Conservation (phyloP, 2,329 filamentous ascomycete species). For the Cladosporium austrohemisphaericum region DNA sequence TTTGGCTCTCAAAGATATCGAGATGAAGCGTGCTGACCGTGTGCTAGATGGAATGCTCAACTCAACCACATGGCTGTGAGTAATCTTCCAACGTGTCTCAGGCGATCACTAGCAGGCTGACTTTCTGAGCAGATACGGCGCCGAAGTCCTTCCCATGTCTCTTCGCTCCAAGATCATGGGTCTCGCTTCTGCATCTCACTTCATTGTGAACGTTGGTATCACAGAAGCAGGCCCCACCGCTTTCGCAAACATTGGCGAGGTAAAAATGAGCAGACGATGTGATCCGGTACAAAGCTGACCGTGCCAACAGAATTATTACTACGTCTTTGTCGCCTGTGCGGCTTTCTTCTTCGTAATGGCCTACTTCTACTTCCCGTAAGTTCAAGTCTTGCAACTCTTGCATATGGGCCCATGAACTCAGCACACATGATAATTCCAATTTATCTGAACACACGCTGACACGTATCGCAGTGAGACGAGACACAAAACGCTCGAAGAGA, state of each 20-base stretch:
- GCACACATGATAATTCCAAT: no score
- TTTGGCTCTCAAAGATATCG: no score
- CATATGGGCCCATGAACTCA: not conserved
- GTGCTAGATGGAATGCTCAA: conserved; percentile 24
- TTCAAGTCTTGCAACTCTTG: not conserved
- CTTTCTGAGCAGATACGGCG: conserved; percentile 40
- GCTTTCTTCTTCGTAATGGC: conserved; percentile 50
- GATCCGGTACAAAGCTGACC: not conserved
- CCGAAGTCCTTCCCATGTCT: conserved; percentile 52
- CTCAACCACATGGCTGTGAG: conserved; percentile 24
- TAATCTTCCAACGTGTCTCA: not conserved
- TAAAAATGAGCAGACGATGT: not conserved
- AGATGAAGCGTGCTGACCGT: no score
- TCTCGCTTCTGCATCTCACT: conserved; percentile 50
- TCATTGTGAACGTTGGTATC: conserved; percentile 49
- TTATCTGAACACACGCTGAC: no score
- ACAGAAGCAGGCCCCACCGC: conserved; percentile 48
- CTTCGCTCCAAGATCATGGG: conserved; percentile 56
- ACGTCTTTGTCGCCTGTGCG: conserved; percentile 55
- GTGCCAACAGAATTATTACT: conserved; percentile 54
- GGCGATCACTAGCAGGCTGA: conserved; percentile 24
- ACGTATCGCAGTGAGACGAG: conserved; percentile 23
- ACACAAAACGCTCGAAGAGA: conserved; percentile 31
- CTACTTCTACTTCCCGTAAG: conserved; percentile 54
- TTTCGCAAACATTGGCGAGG: conserved; percentile 49